Evolutionary conservation across 345 rosid species (phyloP).

Genomic region (Boechera stricta): DNA sequence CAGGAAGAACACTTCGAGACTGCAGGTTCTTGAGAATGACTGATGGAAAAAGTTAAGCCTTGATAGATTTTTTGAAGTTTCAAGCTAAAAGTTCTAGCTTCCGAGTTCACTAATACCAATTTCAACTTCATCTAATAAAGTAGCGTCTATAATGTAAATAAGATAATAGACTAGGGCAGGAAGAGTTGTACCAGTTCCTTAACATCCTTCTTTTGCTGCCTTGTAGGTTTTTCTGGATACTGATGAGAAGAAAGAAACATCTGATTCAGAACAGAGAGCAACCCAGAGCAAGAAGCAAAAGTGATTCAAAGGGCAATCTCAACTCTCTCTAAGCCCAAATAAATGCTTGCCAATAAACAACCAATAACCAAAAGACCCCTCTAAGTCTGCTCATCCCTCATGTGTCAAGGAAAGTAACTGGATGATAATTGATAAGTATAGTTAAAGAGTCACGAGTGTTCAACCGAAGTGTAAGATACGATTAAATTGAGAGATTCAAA

Average conservation of each 20-base stretch:
- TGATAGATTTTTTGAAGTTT: not conserved
- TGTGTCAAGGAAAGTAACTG: not conserved
- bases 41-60: not conserved
- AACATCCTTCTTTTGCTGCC: constrained; percentile 90
- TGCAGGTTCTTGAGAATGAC: not conserved
- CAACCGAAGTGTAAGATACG: not conserved
- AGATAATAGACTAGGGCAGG: not conserved
- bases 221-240: constrained; percentile 98
- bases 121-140: constrained; percentile 5
- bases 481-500: not conserved
- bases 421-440: constrained; percentile 2
- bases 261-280: constrained; percentile 5
- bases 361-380: not conserved
- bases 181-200: constrained; percentile 75
- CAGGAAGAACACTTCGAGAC: not conserved
- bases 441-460: constrained; percentile 1
- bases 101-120: constrained; percentile 17
- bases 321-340: not conserved
- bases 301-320: not conserved
- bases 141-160: not conserved
- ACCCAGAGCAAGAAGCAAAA: not conserved
- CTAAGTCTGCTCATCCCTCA: constrained; percentile 1
- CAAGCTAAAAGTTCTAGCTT: not conserved
- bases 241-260: constrained; percentile 43
- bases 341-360: not conserved